Evolutionary conservation across 2,329 filamentous ascomycete species (phyloP).

Genomic region (Phialophora tarda): DNA sequence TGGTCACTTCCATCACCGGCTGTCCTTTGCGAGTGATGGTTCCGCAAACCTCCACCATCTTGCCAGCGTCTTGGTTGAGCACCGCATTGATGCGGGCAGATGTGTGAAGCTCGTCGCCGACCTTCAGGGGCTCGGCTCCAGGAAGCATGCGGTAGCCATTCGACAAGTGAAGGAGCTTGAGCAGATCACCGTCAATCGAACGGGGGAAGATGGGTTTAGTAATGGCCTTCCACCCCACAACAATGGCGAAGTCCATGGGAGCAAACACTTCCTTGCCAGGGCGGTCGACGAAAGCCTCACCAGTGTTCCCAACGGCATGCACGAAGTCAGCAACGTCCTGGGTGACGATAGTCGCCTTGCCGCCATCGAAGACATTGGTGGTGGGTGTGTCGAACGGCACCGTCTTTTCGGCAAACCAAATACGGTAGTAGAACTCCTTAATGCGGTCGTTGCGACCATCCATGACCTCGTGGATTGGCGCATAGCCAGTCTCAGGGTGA

Average conservation of each 20-base stretch:
- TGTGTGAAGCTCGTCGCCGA: conserved; percentile 89
- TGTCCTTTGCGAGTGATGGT: conserved; percentile 84
- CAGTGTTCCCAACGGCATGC: conserved; percentile 97
- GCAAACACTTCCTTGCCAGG: conserved; percentile 93
- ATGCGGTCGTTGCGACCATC: conserved; percentile 93
- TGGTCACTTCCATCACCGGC: conserved; percentile 97
- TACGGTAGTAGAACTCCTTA: conserved; percentile 98
- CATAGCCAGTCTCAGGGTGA: conserved; percentile 92
- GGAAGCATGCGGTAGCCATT: conserved; percentile 99
- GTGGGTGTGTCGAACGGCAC: conserved; percentile 84
- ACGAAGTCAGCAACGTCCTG: conserved; percentile 98
- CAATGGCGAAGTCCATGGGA: conserved; percentile 98
- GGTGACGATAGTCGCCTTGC: conserved; percentile 81
- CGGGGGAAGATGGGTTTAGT: conserved; percentile 99
- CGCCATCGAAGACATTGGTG: conserved; percentile 87
- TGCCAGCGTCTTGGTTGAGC: conserved; percentile 96
- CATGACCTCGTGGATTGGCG: conserved; percentile 98
- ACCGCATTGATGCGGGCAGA: conserved; percentile 96
- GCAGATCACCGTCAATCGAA: conserved; percentile 90
- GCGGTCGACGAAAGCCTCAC: conserved; percentile 94
- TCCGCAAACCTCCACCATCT: conserved; percentile 99
- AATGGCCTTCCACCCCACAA: conserved; percentile 98
- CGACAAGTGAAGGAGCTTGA: conserved; percentile 95
- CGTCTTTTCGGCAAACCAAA: conserved; percentile 91
- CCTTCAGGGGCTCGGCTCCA: conserved; percentile 91